Evolutionary conservation across 441 rosid genomes (phyloP).

Genomic region (Capsella rubella): DNA sequence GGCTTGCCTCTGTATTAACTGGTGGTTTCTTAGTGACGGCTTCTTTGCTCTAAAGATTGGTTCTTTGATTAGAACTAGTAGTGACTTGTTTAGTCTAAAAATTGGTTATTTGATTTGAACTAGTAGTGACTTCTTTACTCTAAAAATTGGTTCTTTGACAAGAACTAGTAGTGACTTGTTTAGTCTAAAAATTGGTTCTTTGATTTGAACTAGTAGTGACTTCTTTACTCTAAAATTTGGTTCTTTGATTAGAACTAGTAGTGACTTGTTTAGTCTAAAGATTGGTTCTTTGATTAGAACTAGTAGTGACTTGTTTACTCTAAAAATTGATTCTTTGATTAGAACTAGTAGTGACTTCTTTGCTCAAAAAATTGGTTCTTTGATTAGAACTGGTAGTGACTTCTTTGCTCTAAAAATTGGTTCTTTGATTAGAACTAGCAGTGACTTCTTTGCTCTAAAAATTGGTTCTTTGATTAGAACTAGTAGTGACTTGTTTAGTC

Average conservation of each 20-base stretch:
- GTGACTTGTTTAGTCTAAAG: no score
- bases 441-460: neutral
- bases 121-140: neutral
- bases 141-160: no score
- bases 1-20: slow-evolving; percentile 68
- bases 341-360: no score
- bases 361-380: no score
- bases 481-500: neutral
- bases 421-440: neutral
- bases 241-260: no score
- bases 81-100: neutral
- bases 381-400: neutral
- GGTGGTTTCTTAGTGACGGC: slow-evolving; percentile 45
- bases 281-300: neutral
- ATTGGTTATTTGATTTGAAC: no score
- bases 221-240: neutral
- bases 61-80: neutral
- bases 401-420: no score
- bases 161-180: neutral
- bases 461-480: neutral
- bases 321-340: neutral
- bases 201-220: neutral
- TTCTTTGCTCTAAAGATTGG: no score
- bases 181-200: no score
- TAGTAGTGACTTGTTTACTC: no score